Percentiles rank a stretch among this genome's conserved stretches.
Evolutionary conservation across 2,329 filamentous ascomycete species (phyloP).

Genomic region (Trichoderma aggressivum): DNA sequence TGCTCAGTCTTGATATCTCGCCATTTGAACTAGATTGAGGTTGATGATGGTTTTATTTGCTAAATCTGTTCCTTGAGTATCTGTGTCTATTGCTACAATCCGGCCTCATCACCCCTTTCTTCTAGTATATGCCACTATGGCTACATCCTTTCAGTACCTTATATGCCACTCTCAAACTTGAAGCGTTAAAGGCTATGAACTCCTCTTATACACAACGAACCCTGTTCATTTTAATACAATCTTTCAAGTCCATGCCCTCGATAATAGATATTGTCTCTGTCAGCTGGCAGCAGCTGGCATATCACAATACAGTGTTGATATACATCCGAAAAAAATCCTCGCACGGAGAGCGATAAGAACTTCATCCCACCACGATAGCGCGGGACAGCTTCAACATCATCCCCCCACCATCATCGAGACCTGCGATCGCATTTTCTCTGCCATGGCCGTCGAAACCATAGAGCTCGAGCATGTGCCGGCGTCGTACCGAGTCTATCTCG

Average conservation of each 20-base stretch:
- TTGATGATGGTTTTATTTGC: too few relatives aligned
- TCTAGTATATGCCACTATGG: background rate
- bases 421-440: background rate
- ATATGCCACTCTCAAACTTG: background rate
- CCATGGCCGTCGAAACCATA: conserved; percentile 57
- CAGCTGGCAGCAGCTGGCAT: background rate
- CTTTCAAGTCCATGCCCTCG: background rate
- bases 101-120: too few relatives aligned
- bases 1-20: too few relatives aligned
- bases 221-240: background rate
- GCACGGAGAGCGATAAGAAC: background rate
- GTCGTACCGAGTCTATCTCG: conserved; percentile 65
- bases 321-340: rapidly evolving
- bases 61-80: background rate
- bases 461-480: conserved; percentile 71
- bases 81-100: background rate
- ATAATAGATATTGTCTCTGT: background rate
- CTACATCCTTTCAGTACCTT: background rate
- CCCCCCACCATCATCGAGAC: background rate
- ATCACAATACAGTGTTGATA: background rate
- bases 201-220: background rate
- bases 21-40: too few relatives aligned
- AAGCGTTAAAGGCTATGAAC: rapidly evolving
- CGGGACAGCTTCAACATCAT: background rate
- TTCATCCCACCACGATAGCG: background rate